phyloP scores from a whole-genome alignment of 345 rosid species.

The Durio zibethinus region DNA sequence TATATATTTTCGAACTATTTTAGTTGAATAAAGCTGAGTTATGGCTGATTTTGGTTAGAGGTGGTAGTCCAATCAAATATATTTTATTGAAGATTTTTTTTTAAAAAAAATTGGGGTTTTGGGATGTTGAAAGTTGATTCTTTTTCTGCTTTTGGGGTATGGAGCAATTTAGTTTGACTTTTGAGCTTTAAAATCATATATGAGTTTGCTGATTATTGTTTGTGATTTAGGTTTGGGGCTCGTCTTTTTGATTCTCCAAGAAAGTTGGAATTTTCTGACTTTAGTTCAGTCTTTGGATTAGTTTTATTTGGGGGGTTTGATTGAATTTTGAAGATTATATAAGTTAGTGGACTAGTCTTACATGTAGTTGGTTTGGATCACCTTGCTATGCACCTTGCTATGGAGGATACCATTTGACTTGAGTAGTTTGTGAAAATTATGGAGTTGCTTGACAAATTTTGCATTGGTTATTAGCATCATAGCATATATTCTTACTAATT shows the following conservation, averaged over 20 bases:
- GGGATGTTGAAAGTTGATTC: not conserved
- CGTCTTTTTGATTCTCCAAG: not conserved
- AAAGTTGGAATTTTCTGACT: conserved; percentile 7
- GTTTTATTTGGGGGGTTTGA: not conserved
- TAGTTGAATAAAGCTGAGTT: not conserved
- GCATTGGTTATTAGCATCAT: not conserved
- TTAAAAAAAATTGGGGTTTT: not conserved
- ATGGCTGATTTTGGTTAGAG: conserved; percentile 14
- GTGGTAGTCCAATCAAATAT: conserved; percentile 14
- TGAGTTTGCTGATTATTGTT: not conserved
- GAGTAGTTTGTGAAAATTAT: not conserved
- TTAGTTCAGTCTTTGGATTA: conserved; percentile 1
- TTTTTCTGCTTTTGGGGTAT: conserved; percentile 5
- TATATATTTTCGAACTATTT: conserved; percentile 1
- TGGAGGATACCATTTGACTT: conserved; percentile 17
- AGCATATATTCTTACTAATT: not conserved
- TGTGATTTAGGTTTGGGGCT: conserved; percentile 9
- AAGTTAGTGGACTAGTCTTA: not conserved
- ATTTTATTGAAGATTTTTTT: not conserved
- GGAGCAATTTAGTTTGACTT: conserved; percentile 6
- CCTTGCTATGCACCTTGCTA: no score
- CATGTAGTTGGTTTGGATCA: conserved; percentile 2
- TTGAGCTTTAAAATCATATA: conserved; percentile 1
- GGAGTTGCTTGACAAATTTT: conserved; percentile 7
- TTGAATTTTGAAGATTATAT: conserved; percentile 12